A percentile compares a stretch with the other conserved stretches of the same genome.
phyloP scores from a whole-genome alignment of 768 basidiomycete species.

The Dioszegia aurantiaca region DNA sequence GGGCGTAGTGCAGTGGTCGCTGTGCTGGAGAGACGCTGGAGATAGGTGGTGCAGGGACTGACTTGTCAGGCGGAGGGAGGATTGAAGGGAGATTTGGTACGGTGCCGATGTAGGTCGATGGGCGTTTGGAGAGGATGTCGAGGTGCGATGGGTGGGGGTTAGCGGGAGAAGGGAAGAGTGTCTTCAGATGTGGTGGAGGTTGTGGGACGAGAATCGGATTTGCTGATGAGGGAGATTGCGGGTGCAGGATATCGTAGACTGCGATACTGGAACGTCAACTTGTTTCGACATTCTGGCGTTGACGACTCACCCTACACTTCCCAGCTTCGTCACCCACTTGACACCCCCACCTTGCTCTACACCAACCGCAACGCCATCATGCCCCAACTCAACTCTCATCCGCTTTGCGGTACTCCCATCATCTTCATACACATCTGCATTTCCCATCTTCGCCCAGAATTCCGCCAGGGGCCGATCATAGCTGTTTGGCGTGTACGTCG shows the following conservation, averaged over 20 bases:
- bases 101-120: constrained; percentile 73
- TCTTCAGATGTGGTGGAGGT: constrained; percentile 71
- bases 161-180: constrained; percentile 61
- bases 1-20: constrained; percentile 64
- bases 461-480: constrained; percentile 72
- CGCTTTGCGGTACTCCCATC: constrained; percentile 30
- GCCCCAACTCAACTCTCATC: constrained; percentile 45
- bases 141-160: constrained; percentile 38
- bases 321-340: constrained; percentile 42
- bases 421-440: constrained; percentile 23
- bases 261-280: constrained; percentile 22
- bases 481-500: constrained; percentile 88
- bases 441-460: constrained; percentile 67
- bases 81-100: constrained; percentile 28
- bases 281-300: constrained; percentile 67
- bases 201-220: constrained; percentile 81
- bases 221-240: constrained; percentile 52
- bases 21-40: background rate
- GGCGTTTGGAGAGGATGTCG: constrained; percentile 58
- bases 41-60: background rate
- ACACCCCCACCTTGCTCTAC: constrained; percentile 44
- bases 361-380: constrained; percentile 49
- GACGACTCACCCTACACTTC: constrained; percentile 58
- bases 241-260: constrained; percentile 50
- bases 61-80: constrained; percentile 3